phyloP scores from a whole-genome alignment of 495 filamentous ascomycete species.

The Tuber aestivum region DNA sequence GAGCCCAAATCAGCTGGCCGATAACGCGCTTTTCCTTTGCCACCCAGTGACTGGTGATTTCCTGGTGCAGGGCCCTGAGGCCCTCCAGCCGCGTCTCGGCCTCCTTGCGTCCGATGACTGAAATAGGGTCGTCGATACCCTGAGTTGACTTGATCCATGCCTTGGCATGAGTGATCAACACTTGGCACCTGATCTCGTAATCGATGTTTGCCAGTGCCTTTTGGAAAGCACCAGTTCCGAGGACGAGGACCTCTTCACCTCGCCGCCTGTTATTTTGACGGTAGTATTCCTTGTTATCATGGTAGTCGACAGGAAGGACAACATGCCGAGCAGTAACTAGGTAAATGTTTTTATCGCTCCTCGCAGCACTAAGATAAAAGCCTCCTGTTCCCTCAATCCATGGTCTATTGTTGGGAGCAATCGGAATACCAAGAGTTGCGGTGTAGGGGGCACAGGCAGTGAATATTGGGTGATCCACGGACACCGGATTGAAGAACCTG shows the following conservation, averaged over 20 bases:
- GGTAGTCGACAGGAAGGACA: accelerated
- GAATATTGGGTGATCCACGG: not conserved
- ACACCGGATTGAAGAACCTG: not conserved
- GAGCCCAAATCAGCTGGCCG: not conserved
- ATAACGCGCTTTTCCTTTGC: not conserved
- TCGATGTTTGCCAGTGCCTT: not conserved
- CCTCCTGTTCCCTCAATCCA: not conserved
- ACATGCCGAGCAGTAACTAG: not conserved
- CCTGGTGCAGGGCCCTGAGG: not conserved
- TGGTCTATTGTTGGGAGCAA: not conserved
- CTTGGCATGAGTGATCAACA: not conserved
- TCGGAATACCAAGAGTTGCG: not conserved
- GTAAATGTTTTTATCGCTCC: not conserved
- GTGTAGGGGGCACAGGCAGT: not conserved
- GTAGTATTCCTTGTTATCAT: not conserved
- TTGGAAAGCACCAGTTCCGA: not conserved
- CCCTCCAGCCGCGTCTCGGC: not conserved
- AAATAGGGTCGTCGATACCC: accelerated
- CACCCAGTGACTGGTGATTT: not conserved
- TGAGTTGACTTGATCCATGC: not conserved
- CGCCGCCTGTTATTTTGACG: not conserved
- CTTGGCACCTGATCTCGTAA: not conserved
- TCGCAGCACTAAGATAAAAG: not conserved
- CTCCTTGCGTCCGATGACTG: not conserved
- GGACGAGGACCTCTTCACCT: not conserved